Evolutionary conservation across 169 alveolate species (phyloP).

Genomic region (Eimeria acervulina): DNA sequence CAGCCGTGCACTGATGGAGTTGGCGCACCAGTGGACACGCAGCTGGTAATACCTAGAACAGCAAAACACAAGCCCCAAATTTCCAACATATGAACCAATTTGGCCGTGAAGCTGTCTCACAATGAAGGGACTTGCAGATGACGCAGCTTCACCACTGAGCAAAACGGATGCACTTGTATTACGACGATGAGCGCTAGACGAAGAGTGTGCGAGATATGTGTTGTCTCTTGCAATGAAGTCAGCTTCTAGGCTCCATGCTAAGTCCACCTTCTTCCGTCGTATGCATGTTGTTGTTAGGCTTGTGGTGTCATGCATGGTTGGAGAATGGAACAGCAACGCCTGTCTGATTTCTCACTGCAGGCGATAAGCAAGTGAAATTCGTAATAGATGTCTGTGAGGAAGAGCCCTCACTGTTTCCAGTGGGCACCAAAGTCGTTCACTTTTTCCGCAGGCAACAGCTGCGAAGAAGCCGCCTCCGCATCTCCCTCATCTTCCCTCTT

Average conservation of each 20-base stretch:
- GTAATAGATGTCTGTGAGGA: background rate
- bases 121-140: background rate
- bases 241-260: background rate
- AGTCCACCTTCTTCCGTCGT: background rate
- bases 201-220: background rate
- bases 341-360: background rate
- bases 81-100: background rate
- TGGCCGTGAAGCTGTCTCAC: background rate
- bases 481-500: constrained; percentile 78
- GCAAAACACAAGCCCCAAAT: background rate
- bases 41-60: constrained; percentile 46
- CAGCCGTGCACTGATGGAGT: constrained; percentile 44
- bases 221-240: background rate
- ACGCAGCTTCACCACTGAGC: no score
- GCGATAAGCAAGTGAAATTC: background rate
- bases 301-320: background rate
- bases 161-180: background rate
- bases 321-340: background rate
- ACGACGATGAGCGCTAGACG: background rate
- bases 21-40: constrained; percentile 56
- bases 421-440: constrained; percentile 94
- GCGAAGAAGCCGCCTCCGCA: constrained; percentile 84
- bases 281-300: background rate
- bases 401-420: constrained; percentile 85
- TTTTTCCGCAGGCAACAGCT: constrained; percentile 90